Evolutionary conservation across 2,329 filamentous ascomycete species (phyloP), one percentile per base, ranked within the genome.

Genomic region (Diaporthe ampelina): DNA sequence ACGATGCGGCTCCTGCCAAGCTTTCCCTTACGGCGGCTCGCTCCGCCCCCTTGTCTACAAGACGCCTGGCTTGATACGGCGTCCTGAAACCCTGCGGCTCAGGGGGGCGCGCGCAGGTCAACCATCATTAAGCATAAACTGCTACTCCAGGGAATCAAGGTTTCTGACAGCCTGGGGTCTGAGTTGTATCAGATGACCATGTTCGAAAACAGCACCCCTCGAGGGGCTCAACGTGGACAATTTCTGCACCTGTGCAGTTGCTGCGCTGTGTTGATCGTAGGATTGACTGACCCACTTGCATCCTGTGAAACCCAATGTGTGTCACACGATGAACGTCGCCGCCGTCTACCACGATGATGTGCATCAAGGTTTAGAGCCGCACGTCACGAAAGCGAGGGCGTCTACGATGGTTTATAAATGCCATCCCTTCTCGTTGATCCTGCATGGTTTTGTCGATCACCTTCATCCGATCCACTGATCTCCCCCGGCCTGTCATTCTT

Each of bases 251-350:
- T 50, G 43, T 17, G 43, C 29, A 24, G 57, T n/a, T 13, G 35
- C 17, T 54, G 61, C 24, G 43, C 45, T 24, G 45, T 40, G 43
- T 67, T 52, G 63, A 24, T 52, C 29, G 29, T 68, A n/a, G 21
- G 8, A 37, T 54, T 50, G 5, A 32, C 19, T 1, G 63, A 54
- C 48, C 63, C 63, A 68, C 63, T 68, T 32, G 13, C 15, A 9
- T 54, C 63, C 63, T 37, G 24, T 73, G 70, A 67, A 73, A 73
- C 70, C 59, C 59, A 54, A 45, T 56, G 24, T 32, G 70, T 72
- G 50, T 52, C 70, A 72, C 35, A 56, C 70, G 56, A 45, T 52
- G 40, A 6, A 1, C 26, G 32, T 43, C 67, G 54, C 35, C 67
- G 67, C 67, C n/a, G 19, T 70, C 29, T 26, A 54, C n/a, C 63